Evolutionary conservation across 164 flowering plant genomes (phyloP).

Genomic region (Aristolochia fimbriata): DNA sequence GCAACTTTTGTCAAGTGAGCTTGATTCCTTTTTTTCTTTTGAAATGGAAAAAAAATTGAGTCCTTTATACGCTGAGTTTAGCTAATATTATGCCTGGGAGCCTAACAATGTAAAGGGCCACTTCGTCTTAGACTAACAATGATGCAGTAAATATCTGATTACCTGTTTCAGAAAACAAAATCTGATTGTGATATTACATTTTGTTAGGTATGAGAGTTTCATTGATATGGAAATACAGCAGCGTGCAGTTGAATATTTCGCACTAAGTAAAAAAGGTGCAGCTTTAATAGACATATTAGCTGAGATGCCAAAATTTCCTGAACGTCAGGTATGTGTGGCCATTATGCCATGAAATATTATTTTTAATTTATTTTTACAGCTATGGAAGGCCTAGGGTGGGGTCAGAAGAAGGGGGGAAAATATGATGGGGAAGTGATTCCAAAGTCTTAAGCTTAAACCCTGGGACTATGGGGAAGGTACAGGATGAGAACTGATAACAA

Average conservation of each 20-base stretch:
- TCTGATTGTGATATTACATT: not conserved
- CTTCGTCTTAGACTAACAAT: not conserved
- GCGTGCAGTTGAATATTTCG: slow-evolving; percentile 87
- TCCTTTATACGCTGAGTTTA: not conserved
- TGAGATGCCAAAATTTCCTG: slow-evolving; percentile 99
- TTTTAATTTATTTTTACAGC: too few species aligned
- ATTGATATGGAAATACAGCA: slow-evolving; percentile 98
- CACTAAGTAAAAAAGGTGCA: slow-evolving; percentile 82
- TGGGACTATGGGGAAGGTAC: too few species aligned
- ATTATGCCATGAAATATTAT: too few species aligned
- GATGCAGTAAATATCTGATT: not conserved
- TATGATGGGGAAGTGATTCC: too few species aligned
- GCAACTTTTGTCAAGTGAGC: slow-evolving; percentile 82
- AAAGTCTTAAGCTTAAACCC: too few species aligned
- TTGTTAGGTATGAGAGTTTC: slow-evolving; percentile 80
- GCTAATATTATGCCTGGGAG: not conserved
- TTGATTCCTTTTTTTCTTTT: not conserved
- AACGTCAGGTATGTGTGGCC: slow-evolving; percentile 57
- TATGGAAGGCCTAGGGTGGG: too few species aligned
- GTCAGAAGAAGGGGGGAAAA: too few species aligned
- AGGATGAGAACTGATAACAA: too few species aligned
- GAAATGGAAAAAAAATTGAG: too few species aligned
- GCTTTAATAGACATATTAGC: slow-evolving; percentile 84
- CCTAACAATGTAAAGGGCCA: not conserved
- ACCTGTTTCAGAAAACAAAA: too few species aligned